These are phyloP conservation scores for Myriosclerotinia scirpicola DNA, from an alignment of 2,329 filamentous ascomycete genomes.

Conservation along the genomic window DNA sequence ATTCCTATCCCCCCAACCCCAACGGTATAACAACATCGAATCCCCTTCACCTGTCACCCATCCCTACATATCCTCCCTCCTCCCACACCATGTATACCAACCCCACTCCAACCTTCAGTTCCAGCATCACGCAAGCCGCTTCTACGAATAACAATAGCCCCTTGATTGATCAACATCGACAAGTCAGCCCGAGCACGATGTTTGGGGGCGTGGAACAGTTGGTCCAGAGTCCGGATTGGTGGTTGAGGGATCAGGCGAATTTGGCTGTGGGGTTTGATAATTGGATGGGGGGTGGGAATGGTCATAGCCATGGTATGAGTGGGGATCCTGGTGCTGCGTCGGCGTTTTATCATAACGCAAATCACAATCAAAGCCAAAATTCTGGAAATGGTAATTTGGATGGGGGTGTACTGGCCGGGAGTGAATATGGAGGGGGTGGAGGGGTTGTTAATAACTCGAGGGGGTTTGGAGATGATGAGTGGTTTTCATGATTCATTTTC, in stretches of 20 bases:
- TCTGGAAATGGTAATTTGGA: constrained; percentile 1
- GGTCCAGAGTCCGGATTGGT: constrained; percentile 65
- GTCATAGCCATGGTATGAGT: background rate
- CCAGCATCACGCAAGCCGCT: background rate
- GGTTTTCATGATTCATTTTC: background rate
- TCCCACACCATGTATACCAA: constrained; percentile 4
- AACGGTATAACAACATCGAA: background rate
- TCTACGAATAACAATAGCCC: background rate
- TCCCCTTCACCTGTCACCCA: constrained; percentile 10
- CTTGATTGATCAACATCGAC: constrained; percentile 31
- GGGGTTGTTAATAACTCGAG: background rate
- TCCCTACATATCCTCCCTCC: background rate
- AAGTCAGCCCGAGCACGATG: constrained; percentile 49
- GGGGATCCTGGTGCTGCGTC: background rate
- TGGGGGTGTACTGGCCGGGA: too few species aligned
- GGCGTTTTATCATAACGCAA: background rate
- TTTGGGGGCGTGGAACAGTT: constrained; percentile 62
- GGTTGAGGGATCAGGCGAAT: constrained; percentile 61
- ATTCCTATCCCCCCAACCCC: background rate
- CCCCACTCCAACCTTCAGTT: background rate
- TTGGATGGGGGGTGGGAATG: constrained; percentile 47
- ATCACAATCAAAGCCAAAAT: background rate
- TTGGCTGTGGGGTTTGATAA: constrained; percentile 62
- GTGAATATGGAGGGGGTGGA: background rate
- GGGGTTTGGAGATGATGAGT: background rate